Conservation (phyloP, 2,329 filamentous ascomycete genomes). For the Falciphora oryzae region DNA sequence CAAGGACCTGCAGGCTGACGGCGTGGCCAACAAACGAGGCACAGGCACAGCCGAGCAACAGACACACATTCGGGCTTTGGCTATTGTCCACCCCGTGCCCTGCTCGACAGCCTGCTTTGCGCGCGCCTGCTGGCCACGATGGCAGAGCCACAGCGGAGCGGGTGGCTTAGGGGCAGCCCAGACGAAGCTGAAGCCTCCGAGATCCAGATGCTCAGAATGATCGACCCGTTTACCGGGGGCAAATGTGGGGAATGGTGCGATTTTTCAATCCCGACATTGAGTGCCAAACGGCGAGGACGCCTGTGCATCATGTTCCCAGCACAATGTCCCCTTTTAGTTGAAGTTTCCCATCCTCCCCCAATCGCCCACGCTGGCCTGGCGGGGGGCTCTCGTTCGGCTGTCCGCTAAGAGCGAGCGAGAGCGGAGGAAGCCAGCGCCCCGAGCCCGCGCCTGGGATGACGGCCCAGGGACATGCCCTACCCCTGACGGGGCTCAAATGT, state of each 20-base stretch:
- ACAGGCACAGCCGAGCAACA: background rate
- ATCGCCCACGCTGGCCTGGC: no score
- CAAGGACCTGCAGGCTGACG: background rate
- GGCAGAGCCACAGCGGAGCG: background rate
- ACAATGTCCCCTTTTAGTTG: background rate
- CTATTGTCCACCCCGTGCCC: no score
- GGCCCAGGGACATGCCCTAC: background rate
- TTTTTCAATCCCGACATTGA: conserved; percentile 5
- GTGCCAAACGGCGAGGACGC: background rate
- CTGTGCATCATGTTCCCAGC: conserved; percentile 7
- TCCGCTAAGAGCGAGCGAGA: no score
- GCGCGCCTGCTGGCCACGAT: background rate
- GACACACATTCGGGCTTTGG: background rate
- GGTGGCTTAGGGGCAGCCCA: no score
- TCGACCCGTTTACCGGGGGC: conserved; percentile 6
- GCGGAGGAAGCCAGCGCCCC: background rate
- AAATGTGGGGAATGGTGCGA: conserved; percentile 10
- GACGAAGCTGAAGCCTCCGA: conserved; percentile 1
- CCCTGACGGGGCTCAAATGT: background rate
- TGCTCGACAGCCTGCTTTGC: background rate
- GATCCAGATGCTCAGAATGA: conserved; percentile 4
- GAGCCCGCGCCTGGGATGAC: background rate
- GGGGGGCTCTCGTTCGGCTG: no score
- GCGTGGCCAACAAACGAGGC: background rate
- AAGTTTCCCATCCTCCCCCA: background rate